Percentiles rank a stretch among this genome's conserved stretches.
Conservation (phyloP, 345 rosid species). For the Triadica sebifera region DNA sequence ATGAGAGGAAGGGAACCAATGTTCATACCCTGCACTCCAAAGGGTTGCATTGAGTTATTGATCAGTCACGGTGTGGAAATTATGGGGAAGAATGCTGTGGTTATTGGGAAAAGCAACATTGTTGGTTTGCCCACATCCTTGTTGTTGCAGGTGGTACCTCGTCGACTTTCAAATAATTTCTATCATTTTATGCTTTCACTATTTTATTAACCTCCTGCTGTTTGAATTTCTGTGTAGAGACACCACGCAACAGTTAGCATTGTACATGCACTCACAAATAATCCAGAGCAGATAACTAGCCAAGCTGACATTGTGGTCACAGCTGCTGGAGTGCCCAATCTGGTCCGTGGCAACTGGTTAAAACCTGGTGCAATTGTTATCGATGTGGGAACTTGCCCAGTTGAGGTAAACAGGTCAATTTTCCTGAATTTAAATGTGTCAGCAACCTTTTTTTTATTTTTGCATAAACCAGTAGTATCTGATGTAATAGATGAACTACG, state of each 20-base stretch:
- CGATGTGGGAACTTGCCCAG: slow-evolving; percentile 80
- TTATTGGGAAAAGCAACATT: slow-evolving; percentile 88
- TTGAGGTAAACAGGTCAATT: slow-evolving; percentile 52
- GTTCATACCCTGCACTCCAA: slow-evolving; percentile 80
- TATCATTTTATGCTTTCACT: background rate
- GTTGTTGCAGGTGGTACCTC: slow-evolving; percentile 69
- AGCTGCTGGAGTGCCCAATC: slow-evolving; percentile 82
- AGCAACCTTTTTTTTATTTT: background rate
- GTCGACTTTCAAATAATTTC: background rate
- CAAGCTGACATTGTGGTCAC: slow-evolving; percentile 81
- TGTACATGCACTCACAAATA: slow-evolving; percentile 65
- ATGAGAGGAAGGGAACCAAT: slow-evolving; percentile 91
- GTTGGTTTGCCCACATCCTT: slow-evolving; percentile 83
- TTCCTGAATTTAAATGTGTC: background rate
- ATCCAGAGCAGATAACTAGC: slow-evolving; percentile 61
- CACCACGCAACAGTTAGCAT: slow-evolving; percentile 84
- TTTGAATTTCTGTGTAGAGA: slow-evolving; percentile 55
- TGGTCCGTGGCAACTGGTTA: slow-evolving; percentile 79
- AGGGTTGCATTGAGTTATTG: slow-evolving; percentile 81
- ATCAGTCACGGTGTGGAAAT: slow-evolving; percentile 73
- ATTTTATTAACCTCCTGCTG: slow-evolving; percentile 11
- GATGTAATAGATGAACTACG: background rate
- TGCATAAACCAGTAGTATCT: background rate
- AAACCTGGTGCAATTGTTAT: slow-evolving; percentile 83
- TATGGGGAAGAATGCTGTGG: slow-evolving; percentile 76